These are phyloP conservation scores for Colletotrichum paranaense DNA, from an alignment of 2,329 filamentous ascomycete genomes.

Conservation along the genomic window DNA sequence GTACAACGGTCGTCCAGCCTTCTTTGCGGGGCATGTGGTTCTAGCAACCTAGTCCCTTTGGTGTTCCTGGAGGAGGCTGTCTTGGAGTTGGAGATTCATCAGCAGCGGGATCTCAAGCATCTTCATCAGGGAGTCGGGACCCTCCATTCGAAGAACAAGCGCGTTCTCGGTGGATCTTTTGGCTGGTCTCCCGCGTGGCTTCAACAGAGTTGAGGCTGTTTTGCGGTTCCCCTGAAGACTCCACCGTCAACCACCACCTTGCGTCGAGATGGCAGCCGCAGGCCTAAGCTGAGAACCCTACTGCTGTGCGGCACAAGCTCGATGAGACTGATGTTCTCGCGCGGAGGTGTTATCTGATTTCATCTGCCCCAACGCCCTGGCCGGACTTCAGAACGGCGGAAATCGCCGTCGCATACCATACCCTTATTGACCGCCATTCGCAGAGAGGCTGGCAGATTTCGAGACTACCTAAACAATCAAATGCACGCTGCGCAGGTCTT, in stretches of 20 bases:
- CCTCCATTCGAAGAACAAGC: conserved; percentile 34
- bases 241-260: conserved; percentile 21
- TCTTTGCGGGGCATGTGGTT: conserved; percentile 36
- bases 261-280: conserved; percentile 8
- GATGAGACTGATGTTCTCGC: not conserved
- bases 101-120: conserved; percentile 31
- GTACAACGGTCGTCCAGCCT: conserved; percentile 30
- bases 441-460: conserved; percentile 13
- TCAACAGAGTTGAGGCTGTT: conserved; percentile 32
- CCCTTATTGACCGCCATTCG: conserved; percentile 29
- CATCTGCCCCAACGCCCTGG: conserved; percentile 6
- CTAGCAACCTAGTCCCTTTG: conserved; percentile 26
- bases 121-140: conserved; percentile 19
- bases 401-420: not conserved
- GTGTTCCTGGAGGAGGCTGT: conserved; percentile 25
- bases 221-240: conserved; percentile 33
- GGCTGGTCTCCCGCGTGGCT: conserved; percentile 31
- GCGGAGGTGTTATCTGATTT: conserved; percentile 7
- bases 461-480: not conserved
- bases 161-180: conserved; percentile 25
- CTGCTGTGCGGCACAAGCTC: not conserved
- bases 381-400: conserved; percentile 1
- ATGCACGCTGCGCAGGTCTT: not conserved
- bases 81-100: conserved; percentile 33
- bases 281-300: conserved; percentile 5